Conservation (phyloP, 2,329 filamentous ascomycete species). For the Phaeosphaeriaceae sp. region DNA sequence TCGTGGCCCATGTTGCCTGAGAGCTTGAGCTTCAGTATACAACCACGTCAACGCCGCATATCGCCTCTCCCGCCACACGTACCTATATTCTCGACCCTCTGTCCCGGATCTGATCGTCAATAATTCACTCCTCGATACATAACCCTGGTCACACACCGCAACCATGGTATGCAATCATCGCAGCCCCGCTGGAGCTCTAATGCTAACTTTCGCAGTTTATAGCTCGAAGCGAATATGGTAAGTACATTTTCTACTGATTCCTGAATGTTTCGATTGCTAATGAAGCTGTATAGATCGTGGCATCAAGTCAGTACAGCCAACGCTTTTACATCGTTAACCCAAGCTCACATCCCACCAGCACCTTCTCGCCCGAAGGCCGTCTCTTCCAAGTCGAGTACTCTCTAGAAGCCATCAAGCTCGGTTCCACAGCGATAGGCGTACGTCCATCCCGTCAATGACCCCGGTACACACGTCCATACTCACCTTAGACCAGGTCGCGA, state of each 20-base stretch:
- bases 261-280: constrained; percentile 21
- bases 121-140: not conserved
- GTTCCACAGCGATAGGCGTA: constrained; percentile 95
- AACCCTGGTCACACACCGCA: constrained; percentile 19
- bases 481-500: constrained; percentile 70
- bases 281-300: constrained; percentile 76
- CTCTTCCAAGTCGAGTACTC: constrained; percentile 99
- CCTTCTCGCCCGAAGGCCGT: constrained; percentile 98
- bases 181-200: constrained; percentile 38
- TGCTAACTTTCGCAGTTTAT: constrained; percentile 74
- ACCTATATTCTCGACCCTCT: not conserved
- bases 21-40: constrained; percentile 34
- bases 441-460: constrained; percentile 21
- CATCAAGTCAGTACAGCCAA: constrained; percentile 77
- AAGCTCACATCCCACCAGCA: constrained; percentile 64
- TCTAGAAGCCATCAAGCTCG: constrained; percentile 99
- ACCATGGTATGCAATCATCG: constrained; percentile 41
- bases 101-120: not conserved
- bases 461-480: constrained; percentile 18
- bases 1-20: constrained; percentile 38
- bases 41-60: constrained; percentile 21
- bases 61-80: constrained; percentile 1
- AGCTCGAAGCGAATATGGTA: constrained; percentile 99
- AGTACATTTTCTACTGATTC: constrained; percentile 46
- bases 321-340: constrained; percentile 13